These are phyloP conservation scores for Aspergillus arachidicola DNA, from an alignment of 2,329 filamentous ascomycete species.

Conservation along the genomic window DNA sequence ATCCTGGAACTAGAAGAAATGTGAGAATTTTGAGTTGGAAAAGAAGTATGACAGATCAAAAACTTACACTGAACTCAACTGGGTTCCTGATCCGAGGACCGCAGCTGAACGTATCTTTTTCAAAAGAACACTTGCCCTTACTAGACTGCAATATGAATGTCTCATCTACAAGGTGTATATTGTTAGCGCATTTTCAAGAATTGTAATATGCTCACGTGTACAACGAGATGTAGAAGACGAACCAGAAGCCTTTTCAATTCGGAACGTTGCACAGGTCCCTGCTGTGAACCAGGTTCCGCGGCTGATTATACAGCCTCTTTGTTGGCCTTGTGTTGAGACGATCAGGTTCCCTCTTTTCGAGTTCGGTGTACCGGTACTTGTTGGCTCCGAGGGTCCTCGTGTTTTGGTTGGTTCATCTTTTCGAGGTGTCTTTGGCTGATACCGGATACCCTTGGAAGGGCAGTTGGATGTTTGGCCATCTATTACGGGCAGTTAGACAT, in stretches of 20 bases:
- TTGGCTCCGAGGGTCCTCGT: constrained; percentile 33
- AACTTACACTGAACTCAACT: constrained; percentile 35
- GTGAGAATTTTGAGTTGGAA: neutral
- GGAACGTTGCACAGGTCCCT: constrained; percentile 67
- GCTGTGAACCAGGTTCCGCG: constrained; percentile 68
- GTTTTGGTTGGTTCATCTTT: constrained; percentile 40
- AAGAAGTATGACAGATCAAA: neutral
- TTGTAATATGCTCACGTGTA: neutral
- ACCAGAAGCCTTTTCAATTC: constrained; percentile 32
- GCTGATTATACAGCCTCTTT: constrained; percentile 66
- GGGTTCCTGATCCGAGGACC: constrained; percentile 37
- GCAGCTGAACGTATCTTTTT: constrained; percentile 58
- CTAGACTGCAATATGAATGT: constrained; percentile 59
- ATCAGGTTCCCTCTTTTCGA: constrained; percentile 64
- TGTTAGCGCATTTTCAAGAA: neutral
- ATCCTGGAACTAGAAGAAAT: constrained; percentile 29
- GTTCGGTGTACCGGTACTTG: constrained; percentile 46
- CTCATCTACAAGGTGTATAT: constrained; percentile 20
- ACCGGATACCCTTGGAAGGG: constrained; percentile 63
- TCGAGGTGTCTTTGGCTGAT: constrained; percentile 60
- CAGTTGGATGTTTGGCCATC: constrained; percentile 66
- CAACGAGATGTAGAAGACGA: constrained; percentile 12
- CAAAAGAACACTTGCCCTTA: constrained; percentile 62
- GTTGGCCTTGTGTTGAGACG: constrained; percentile 44
- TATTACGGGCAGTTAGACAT: constrained; percentile 11